Evolutionary conservation across 306 rosid species (phyloP).

Genomic region (Luffa aegyptiaca): DNA sequence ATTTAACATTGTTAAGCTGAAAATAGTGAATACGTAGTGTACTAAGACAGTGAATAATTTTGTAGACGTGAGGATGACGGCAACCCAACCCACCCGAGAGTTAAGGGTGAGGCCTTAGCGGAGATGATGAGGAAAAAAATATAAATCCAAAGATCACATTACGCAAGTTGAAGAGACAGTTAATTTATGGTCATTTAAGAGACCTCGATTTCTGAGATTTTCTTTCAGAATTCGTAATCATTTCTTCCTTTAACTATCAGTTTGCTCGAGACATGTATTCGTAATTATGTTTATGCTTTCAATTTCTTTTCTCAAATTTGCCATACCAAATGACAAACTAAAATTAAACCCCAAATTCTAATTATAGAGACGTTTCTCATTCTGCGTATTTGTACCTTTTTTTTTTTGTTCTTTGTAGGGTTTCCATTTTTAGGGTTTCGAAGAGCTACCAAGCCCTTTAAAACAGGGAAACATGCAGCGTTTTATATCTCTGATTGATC

Average conservation of each 20-base stretch:
- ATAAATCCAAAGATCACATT: too few species aligned
- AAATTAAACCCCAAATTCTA: too few species aligned
- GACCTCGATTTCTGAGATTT: background rate
- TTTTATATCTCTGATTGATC: background rate
- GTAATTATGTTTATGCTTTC: too few species aligned
- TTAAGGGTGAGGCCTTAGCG: too few species aligned
- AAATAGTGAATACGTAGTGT: too few species aligned
- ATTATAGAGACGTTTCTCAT: background rate
- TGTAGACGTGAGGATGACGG: too few species aligned
- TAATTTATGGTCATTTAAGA: background rate
- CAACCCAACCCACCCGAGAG: too few species aligned
- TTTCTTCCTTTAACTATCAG: background rate
- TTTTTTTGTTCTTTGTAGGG: background rate
- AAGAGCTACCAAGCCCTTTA: background rate
- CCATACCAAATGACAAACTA: too few species aligned
- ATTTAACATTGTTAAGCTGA: too few species aligned
- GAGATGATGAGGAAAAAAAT: too few species aligned
- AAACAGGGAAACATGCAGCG: background rate
- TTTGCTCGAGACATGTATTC: background rate
- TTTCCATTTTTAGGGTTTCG: background rate
- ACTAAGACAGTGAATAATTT: too few species aligned
- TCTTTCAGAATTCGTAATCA: background rate
- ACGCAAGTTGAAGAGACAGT: background rate
- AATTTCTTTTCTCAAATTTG: too few species aligned
- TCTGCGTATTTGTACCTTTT: background rate